Conservation (phyloP, 768 basidiomycete genomes). For the Podaxis sp. region DNA sequence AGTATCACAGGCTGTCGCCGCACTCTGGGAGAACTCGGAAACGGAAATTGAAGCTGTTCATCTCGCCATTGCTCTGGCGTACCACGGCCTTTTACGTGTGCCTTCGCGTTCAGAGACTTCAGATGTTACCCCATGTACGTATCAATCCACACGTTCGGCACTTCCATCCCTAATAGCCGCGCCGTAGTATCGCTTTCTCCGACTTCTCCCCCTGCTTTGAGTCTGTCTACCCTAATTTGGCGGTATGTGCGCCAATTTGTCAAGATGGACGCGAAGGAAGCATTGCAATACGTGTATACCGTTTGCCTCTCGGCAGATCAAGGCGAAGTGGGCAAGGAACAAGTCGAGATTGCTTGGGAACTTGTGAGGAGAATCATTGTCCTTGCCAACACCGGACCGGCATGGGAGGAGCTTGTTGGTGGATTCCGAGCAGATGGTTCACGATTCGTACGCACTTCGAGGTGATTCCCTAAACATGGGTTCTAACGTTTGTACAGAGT, state of each 20-base stretch:
- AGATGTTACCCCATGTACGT: constrained; percentile 78
- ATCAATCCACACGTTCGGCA: not conserved
- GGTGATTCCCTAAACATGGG: not conserved
- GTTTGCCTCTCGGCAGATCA: constrained; percentile 77
- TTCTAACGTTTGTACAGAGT: constrained; percentile 39
- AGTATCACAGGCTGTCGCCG: constrained; percentile 70
- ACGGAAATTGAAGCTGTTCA: constrained; percentile 94
- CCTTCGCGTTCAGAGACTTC: constrained; percentile 79
- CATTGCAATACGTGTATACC: constrained; percentile 91
- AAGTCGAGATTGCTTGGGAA: constrained; percentile 79
- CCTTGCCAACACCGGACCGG: constrained; percentile 69
- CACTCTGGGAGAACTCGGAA: constrained; percentile 82
- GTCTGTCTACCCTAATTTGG: constrained; percentile 83
- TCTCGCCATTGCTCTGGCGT: constrained; percentile 85
- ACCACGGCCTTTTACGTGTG: constrained; percentile 87
- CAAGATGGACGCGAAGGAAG: constrained; percentile 89
- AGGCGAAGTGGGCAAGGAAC: constrained; percentile 70
- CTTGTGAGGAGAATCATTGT: constrained; percentile 76
- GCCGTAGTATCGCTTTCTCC: constrained; percentile 63
- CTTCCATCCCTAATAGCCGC: not conserved
- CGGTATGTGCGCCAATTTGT: constrained; percentile 92
- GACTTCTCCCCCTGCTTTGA: constrained; percentile 66
- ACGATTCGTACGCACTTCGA: constrained; percentile 61
- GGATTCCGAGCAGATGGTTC: constrained; percentile 87
- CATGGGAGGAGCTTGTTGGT: constrained; percentile 94